phyloP scores from a whole-genome alignment of 352 stramenopile genomes.

The Globisporangium rhizosaccharum region DNA sequence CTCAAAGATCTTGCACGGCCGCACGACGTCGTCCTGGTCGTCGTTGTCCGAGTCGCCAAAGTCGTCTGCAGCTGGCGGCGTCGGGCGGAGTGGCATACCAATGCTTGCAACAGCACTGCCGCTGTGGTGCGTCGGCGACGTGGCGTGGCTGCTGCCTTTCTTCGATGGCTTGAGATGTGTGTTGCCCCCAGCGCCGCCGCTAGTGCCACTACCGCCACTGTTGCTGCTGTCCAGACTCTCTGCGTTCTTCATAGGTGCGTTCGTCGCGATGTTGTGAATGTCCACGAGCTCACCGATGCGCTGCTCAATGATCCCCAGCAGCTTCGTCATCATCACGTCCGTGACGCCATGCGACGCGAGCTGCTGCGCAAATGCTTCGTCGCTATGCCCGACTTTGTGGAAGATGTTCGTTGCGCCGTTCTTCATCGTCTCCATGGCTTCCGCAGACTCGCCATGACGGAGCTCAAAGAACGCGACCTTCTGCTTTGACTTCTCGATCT shows the following conservation, averaged over 20 bases:
- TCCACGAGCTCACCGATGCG: constrained; percentile 81
- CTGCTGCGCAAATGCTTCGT: constrained; percentile 71
- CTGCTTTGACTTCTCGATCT: constrained; percentile 82
- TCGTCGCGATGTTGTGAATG: constrained; percentile 81
- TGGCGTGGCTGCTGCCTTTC: constrained; percentile 33
- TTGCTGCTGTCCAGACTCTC: constrained; percentile 11
- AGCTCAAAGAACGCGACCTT: constrained; percentile 66
- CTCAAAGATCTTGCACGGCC: constrained; percentile 68
- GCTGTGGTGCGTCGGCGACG: background rate
- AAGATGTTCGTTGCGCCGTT: constrained; percentile 68
- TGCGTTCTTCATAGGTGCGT: constrained; percentile 26
- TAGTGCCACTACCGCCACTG: background rate
- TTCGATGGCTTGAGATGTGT: constrained; percentile 6
- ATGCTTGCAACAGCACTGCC: background rate
- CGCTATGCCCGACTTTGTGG: constrained; percentile 66
- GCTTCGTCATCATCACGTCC: constrained; percentile 74
- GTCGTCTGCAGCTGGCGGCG: constrained; percentile 57
- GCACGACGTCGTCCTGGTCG: constrained; percentile 59
- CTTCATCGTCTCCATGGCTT: constrained; percentile 72
- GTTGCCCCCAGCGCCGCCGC: background rate
- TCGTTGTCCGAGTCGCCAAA: constrained; percentile 74
- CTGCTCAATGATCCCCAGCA: constrained; percentile 82
- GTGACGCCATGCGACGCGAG: constrained; percentile 65
- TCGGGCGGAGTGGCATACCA: constrained; percentile 29
- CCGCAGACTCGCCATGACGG: constrained; percentile 51